Base-by-base conservation (phyloP, 2,329 filamentous ascomycete species). In the Penicillium capsulatum region DNA sequence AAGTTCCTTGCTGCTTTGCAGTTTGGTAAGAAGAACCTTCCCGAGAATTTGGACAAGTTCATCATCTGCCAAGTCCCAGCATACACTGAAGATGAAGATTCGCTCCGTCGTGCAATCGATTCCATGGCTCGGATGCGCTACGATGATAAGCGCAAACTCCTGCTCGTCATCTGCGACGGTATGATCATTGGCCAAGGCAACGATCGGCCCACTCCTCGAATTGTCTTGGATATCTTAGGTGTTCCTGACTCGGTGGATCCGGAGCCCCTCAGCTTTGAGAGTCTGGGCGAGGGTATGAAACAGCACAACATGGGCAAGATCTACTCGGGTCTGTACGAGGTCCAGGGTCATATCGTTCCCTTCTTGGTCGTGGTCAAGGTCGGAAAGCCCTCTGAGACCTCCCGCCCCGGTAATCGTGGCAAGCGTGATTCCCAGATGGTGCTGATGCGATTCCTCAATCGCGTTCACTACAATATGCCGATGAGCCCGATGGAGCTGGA, bases 281-380 rank as follows among this genome's bases (percentile, higher is more conserved):
- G 88, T 60, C 78, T 98, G 24, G 92, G 92, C 43, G 91, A 97
- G 68, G 92, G 92, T 62, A 80, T 85, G 69, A 95, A 94, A 71
- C 92, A 97, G 66, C 92, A 97, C 74, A 98, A 98, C 67, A 97
- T 97, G 91, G 92, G 86, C 66, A 98, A 98, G 69, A 81, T 96
- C 50, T 98, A 98, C 69, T 96, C 92, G 14, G 92, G 92, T 59
- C 75, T 98, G 4, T 98, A 98, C 64, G 92, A 98, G 68, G 90
- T 96, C 5, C 87, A 96, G 61, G 92, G 92, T 48, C 91, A 98
- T 62, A 97, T 98, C 53, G 92, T 98, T 31, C 92, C 92, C 15
- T 98, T 95, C 79, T 65, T 98, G 64, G 92, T 98, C 36, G 76
- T 98, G 31, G 90, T 97, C 68, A 98, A 98, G 75, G 81, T 97